A percentile compares a stretch with the other conserved stretches of the same genome.
phyloP scores from a whole-genome alignment of 2,329 filamentous ascomycete genomes.

The Alternaria novae-zelandiae region DNA sequence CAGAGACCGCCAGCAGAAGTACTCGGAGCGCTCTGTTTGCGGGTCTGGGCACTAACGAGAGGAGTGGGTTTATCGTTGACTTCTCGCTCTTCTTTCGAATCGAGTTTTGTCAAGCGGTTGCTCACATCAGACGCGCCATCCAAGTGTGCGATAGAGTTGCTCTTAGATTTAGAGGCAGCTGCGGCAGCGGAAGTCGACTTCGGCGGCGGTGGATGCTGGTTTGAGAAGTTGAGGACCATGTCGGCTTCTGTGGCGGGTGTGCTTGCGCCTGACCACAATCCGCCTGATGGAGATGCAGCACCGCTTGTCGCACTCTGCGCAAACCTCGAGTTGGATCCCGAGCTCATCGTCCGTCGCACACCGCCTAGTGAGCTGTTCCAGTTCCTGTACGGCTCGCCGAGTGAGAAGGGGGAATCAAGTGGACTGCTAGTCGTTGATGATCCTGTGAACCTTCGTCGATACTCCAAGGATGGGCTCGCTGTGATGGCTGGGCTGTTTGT shows the following conservation, averaged over 20 bases:
- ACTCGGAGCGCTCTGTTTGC: slow-evolving; percentile 16
- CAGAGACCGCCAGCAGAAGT: slow-evolving; percentile 32
- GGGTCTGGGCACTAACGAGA: slow-evolving; percentile 27
- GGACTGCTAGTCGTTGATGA: slow-evolving; percentile 33
- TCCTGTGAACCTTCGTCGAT: slow-evolving; percentile 29
- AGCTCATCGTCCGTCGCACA: slow-evolving; percentile 48
- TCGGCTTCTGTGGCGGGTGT: slow-evolving; percentile 32
- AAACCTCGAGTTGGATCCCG: slow-evolving; percentile 33
- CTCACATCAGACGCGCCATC: slow-evolving; percentile 12
- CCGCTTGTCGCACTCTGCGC: slow-evolving; percentile 24
- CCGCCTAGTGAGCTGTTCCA: slow-evolving; percentile 50
- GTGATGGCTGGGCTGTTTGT: slow-evolving; percentile 35
- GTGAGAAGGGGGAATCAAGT: slow-evolving; percentile 36
- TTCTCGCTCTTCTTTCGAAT: slow-evolving; percentile 37
- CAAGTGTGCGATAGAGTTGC: slow-evolving; percentile 8
- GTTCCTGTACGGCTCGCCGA: slow-evolving; percentile 37
- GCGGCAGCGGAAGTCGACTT: slow-evolving; percentile 18
- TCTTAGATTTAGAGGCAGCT: not conserved
- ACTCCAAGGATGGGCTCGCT: slow-evolving; percentile 34
- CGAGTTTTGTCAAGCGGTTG: slow-evolving; percentile 16
- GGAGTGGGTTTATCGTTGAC: slow-evolving; percentile 41
- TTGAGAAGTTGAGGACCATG: slow-evolving; percentile 43
- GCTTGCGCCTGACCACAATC: slow-evolving; percentile 50
- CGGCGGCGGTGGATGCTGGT: slow-evolving; percentile 25
- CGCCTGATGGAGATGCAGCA: slow-evolving; percentile 33